Evolutionary conservation across 2,329 filamentous ascomycete species (phyloP).

Genomic region (Delphinella strobiligena): DNA sequence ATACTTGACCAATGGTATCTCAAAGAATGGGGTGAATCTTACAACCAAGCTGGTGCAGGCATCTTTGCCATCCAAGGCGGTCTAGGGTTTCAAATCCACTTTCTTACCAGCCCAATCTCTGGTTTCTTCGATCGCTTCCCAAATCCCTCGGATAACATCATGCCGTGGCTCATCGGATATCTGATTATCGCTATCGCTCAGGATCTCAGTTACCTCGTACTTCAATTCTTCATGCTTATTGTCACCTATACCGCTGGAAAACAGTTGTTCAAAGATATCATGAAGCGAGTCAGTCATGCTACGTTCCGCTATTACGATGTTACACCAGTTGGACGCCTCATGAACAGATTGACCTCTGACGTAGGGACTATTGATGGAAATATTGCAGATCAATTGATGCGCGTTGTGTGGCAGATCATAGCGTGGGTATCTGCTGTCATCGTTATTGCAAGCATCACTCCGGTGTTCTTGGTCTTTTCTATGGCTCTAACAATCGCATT

Average conservation of each 20-base stretch:
- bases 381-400: constrained; percentile 62
- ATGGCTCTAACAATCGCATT: constrained; percentile 55
- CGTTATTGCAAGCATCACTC: constrained; percentile 70
- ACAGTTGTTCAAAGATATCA: constrained; percentile 59
- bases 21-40: constrained; percentile 77
- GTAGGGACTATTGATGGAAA: constrained; percentile 82
- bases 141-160: constrained; percentile 52
- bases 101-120: constrained; percentile 6
- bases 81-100: not conserved
- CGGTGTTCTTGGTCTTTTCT: constrained; percentile 63
- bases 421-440: constrained; percentile 60
- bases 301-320: constrained; percentile 87
- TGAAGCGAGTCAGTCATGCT: constrained; percentile 62
- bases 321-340: constrained; percentile 76
- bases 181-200: constrained; percentile 51
- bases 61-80: not conserved
- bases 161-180: constrained; percentile 64
- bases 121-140: constrained; percentile 44
- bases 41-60: constrained; percentile 28
- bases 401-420: constrained; percentile 58
- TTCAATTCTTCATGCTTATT: constrained; percentile 57
- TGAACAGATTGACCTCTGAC: constrained; percentile 85
- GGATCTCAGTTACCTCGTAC: constrained; percentile 47
- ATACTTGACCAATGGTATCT: constrained; percentile 67
- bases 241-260: constrained; percentile 71